Percentiles rank a stretch among this genome's conserved stretches.
These are phyloP conservation scores for Cyclotella sp. DNA, from an alignment of 108 stramenopile species.

Conservation along the genomic window DNA sequence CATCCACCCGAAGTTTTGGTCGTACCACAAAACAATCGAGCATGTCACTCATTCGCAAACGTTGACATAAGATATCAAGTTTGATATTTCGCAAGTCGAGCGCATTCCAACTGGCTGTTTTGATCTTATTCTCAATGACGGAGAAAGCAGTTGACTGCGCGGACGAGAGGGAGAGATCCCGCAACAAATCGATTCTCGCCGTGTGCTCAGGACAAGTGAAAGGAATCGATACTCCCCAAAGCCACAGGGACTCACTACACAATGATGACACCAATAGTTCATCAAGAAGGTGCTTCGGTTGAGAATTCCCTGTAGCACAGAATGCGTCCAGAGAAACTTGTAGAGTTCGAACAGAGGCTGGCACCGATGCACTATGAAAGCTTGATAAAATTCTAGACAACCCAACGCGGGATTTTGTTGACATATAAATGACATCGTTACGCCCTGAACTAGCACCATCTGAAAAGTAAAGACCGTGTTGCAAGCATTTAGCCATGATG, in stretches of 20 bases:
- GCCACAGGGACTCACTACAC: conserved; percentile 58
- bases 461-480: conserved; percentile 21
- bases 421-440: conserved; percentile 21
- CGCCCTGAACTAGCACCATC: background rate
- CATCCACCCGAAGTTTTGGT: conserved; percentile 23
- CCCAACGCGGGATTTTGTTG: conserved; percentile 33
- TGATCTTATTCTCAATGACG: background rate
- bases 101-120: conserved; percentile 42
- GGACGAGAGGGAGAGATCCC: conserved; percentile 17
- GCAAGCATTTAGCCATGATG: conserved; percentile 55
- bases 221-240: conserved; percentile 76
- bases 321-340: conserved; percentile 26
- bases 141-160: conserved; percentile 5
- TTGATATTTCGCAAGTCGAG: conserved; percentile 40
- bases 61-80: conserved; percentile 68
- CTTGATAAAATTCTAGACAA: conserved; percentile 29
- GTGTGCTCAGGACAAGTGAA: conserved; percentile 58
- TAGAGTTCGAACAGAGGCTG: conserved; percentile 23
- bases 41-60: conserved; percentile 70
- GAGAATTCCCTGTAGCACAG: conserved; percentile 2
- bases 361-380: conserved; percentile 34
- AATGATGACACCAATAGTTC: conserved; percentile 53
- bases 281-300: conserved; percentile 34
- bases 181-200: conserved; percentile 55
- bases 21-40: conserved; percentile 60